These are phyloP conservation scores for Fusarium scirpi DNA, from an alignment of 2,329 filamentous ascomycete species.

Conservation along the genomic window DNA sequence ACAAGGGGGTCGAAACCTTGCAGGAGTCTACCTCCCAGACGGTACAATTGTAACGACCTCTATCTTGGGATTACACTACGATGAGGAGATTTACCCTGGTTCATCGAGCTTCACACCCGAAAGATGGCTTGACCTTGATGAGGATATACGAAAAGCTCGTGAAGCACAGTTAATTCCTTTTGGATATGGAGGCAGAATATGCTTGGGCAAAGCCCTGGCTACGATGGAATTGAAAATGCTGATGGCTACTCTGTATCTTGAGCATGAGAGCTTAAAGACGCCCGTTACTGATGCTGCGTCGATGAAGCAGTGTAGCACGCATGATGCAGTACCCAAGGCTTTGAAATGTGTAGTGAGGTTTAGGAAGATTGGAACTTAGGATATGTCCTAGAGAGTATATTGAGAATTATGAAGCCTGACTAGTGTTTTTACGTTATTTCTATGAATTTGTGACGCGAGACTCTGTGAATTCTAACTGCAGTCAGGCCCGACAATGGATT, in stretches of 20 bases:
- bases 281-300: neutral
- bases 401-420: too few species aligned
- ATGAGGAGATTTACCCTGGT: neutral
- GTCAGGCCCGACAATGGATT: too few species aligned
- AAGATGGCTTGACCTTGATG: neutral
- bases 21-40: too few species aligned
- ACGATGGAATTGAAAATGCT: neutral
- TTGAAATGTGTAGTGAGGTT: neutral
- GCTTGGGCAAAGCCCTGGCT: neutral
- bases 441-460: too few species aligned
- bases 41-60: neutral
- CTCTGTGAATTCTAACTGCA: too few species aligned
- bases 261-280: neutral
- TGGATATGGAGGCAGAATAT: conserved; percentile 2
- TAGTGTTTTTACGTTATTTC: too few species aligned
- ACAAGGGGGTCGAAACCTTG: neutral
- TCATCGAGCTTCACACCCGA: neutral
- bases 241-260: neutral
- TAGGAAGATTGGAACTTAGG: neutral
- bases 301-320: neutral
- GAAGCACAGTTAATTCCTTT: conserved; percentile 2
- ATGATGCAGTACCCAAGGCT: neutral
- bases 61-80: neutral
- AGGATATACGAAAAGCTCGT: neutral
- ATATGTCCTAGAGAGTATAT: too few species aligned